Percentiles rank a stretch among this genome's conserved stretches.
phyloP scores from a whole-genome alignment of 2,329 filamentous ascomycete genomes.

The Cadophora malorum region DNA sequence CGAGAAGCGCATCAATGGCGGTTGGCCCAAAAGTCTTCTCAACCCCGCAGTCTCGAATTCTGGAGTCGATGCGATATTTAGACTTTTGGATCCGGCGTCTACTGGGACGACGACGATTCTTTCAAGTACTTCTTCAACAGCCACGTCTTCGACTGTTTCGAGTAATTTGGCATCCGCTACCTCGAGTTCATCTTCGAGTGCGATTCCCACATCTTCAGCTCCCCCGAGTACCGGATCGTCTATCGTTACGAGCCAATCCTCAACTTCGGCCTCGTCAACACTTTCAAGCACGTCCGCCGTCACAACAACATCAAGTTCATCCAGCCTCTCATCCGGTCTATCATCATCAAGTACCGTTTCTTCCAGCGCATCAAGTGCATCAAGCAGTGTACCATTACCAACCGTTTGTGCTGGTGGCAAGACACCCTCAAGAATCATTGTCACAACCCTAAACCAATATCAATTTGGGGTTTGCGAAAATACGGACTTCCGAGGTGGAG shows the following conservation, averaged over 20 bases:
- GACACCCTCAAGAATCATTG: not conserved
- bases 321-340: not conserved
- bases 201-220: not conserved
- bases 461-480: constrained; percentile 5
- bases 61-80: constrained; percentile 8
- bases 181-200: not conserved
- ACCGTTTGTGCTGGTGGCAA: constrained; percentile 5
- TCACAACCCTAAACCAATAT: not conserved
- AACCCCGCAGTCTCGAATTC: not conserved
- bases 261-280: not conserved
- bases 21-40: constrained; percentile 2
- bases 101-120: not conserved
- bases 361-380: not conserved
- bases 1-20: constrained; percentile 10
- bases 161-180: not conserved
- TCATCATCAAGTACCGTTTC: not conserved
- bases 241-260: no score
- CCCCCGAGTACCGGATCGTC: not conserved
- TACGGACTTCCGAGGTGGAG: not conserved
- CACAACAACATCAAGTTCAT: not conserved
- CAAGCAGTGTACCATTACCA: not conserved
- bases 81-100: not conserved
- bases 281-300: not conserved
- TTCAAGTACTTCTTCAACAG: not conserved
- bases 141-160: not conserved